Conservation (phyloP, 805 yeast species). For the Metschnikowia arizonensis region DNA sequence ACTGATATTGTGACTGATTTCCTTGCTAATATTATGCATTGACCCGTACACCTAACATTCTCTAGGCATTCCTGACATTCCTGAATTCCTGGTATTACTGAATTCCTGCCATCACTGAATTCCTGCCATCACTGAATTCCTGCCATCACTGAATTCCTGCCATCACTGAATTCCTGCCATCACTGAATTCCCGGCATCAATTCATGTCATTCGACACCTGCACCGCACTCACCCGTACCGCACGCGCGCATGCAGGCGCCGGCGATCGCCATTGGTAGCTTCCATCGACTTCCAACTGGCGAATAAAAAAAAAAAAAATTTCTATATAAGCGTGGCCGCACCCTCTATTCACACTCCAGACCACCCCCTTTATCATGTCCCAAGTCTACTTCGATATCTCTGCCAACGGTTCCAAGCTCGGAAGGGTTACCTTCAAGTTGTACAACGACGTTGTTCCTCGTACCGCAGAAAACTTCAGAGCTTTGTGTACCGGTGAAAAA, state of each 20-base stretch:
- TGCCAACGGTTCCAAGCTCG: slow-evolving; percentile 65
- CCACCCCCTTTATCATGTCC: slow-evolving; percentile 42
- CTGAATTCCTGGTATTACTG: too few relatives aligned
- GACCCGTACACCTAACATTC: too few relatives aligned
- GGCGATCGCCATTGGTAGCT: slow-evolving; percentile 7
- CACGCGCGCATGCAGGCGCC: neutral
- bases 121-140: too few relatives aligned
- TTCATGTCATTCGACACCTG: too few relatives aligned
- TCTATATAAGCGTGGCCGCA: slow-evolving; percentile 10
- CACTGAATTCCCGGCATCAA: too few relatives aligned
- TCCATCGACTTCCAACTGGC: slow-evolving; percentile 12
- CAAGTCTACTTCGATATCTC: slow-evolving; percentile 80
- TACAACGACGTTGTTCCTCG: slow-evolving; percentile 91
- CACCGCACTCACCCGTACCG: neutral
- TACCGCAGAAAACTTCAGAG: slow-evolving; percentile 95
- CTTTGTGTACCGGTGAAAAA: slow-evolving; percentile 89
- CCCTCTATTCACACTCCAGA: slow-evolving; percentile 3
- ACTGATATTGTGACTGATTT: too few relatives aligned
- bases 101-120: too few relatives aligned
- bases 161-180: too few relatives aligned
- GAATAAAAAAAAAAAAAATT: slow-evolving; percentile 4
- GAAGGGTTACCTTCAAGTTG: slow-evolving; percentile 82
- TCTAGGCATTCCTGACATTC: too few relatives aligned
- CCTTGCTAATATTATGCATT: too few relatives aligned
- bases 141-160: too few relatives aligned